Percentiles rank a stretch among this genome's conserved stretches.
Conservation (phyloP, 306 rosid species). For the Carpinus viminea region DNA sequence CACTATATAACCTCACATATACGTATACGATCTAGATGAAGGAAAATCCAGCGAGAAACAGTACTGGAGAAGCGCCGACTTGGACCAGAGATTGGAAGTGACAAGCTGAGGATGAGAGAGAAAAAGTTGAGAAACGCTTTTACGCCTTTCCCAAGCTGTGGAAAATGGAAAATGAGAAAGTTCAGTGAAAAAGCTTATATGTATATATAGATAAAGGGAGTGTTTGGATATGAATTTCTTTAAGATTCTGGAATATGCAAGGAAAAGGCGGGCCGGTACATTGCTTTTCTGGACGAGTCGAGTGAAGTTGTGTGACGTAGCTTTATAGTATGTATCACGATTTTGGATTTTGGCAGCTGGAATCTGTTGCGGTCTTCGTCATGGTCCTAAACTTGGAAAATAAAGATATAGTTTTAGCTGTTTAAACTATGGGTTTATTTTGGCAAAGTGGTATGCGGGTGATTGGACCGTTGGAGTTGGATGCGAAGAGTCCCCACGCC, state of each 20-base stretch:
- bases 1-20: neutral
- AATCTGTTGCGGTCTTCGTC: neutral
- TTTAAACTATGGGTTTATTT: neutral
- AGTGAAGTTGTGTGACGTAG: neutral
- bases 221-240: slow-evolving; percentile 27
- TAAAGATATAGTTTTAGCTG: neutral
- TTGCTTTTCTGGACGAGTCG: neutral
- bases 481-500: neutral
- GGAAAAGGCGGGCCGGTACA: neutral
- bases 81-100: neutral
- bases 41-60: neutral
- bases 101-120: neutral
- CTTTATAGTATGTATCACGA: neutral
- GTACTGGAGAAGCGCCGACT: slow-evolving; percentile 4
- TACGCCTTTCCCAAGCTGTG: neutral
- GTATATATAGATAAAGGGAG: neutral
- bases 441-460: neutral
- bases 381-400: neutral
- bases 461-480: neutral
- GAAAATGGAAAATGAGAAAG: neutral
- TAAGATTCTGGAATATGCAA: slow-evolving; percentile 55
- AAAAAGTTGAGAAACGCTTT: slow-evolving; percentile 9
- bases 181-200: neutral
- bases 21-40: neutral
- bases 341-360: neutral